These are phyloP conservation scores for Capsicum pubescens DNA, from an alignment of 257 asterid genomes.

Conservation along the genomic window DNA sequence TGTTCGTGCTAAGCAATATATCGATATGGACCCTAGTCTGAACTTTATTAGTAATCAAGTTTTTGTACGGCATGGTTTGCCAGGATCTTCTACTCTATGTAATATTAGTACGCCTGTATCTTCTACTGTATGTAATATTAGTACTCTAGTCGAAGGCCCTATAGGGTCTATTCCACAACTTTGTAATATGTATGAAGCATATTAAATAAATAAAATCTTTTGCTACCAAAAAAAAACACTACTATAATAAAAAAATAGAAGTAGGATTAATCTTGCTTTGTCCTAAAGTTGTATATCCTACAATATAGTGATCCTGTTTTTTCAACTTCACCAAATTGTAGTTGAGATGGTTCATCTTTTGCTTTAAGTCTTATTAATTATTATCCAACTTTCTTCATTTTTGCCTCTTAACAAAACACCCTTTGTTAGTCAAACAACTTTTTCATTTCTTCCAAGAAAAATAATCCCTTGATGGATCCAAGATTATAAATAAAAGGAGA, in stretches of 20 bases:
- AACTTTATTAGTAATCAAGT: too few relatives aligned
- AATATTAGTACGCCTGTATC: too few relatives aligned
- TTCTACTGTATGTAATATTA: too few relatives aligned
- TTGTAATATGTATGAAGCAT: too few relatives aligned
- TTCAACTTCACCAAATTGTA: constrained; percentile 23
- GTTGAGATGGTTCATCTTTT: constrained; percentile 11
- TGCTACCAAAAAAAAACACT: background rate
- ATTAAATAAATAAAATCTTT: too few relatives aligned
- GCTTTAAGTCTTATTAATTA: constrained; percentile 17
- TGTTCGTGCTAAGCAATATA: too few relatives aligned
- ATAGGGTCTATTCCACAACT: too few relatives aligned
- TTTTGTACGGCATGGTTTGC: too few relatives aligned
- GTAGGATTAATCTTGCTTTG: constrained; percentile 24
- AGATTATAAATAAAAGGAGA: background rate
- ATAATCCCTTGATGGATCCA: background rate
- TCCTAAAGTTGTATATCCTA: constrained; percentile 23
- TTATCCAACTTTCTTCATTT: constrained; percentile 14
- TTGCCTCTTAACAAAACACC: background rate
- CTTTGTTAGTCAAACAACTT: constrained; percentile 7
- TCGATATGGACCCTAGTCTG: too few relatives aligned
- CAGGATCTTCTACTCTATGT: too few relatives aligned
- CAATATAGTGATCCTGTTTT: background rate
- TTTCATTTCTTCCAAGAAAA: constrained; percentile 11
- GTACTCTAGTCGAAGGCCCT: too few relatives aligned
- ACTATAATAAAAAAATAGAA: background rate